Conservation (phyloP, 2,329 filamentous ascomycete genomes). For the Botryotinia narcissicola region DNA sequence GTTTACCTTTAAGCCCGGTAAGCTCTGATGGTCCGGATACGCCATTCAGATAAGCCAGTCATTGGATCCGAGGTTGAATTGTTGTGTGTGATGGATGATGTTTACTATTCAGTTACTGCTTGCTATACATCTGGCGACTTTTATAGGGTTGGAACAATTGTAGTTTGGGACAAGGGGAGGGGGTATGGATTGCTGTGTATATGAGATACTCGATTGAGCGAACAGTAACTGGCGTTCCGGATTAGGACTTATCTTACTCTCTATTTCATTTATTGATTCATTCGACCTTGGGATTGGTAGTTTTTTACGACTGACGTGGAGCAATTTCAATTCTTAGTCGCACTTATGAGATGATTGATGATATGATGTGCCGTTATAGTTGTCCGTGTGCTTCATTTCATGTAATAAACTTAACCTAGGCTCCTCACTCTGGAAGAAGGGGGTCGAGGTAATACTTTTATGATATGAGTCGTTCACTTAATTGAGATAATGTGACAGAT, state of each 20-base stretch:
- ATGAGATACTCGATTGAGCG: conserved; percentile 24
- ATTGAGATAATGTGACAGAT: background rate
- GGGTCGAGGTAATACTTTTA: background rate
- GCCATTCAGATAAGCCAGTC: conserved; percentile 30
- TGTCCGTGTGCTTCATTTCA: background rate
- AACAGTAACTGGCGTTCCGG: conserved; percentile 13
- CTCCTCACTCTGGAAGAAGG: background rate
- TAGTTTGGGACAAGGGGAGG: conserved; percentile 20
- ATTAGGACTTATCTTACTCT: background rate
- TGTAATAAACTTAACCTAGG: background rate
- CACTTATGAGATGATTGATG: background rate
- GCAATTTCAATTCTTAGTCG: conserved; percentile 8
- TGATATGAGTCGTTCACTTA: background rate
- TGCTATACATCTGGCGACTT: conserved; percentile 33
- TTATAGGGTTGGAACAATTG: conserved; percentile 24
- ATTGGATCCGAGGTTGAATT: conserved; percentile 14
- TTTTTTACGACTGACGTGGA: conserved; percentile 1
- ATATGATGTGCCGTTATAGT: background rate
- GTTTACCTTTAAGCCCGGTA: conserved; percentile 57
- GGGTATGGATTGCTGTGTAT: conserved; percentile 22
- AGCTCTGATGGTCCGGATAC: conserved; percentile 41
- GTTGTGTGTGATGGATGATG: background rate
- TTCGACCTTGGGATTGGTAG: conserved; percentile 10
- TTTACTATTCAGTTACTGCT: conserved; percentile 23
- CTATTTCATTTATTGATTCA: background rate